A percentile compares a stretch with the other conserved stretches of the same genome.
phyloP scores from a whole-genome alignment of 257 asterid species.

The Gentiana macrophylla region DNA sequence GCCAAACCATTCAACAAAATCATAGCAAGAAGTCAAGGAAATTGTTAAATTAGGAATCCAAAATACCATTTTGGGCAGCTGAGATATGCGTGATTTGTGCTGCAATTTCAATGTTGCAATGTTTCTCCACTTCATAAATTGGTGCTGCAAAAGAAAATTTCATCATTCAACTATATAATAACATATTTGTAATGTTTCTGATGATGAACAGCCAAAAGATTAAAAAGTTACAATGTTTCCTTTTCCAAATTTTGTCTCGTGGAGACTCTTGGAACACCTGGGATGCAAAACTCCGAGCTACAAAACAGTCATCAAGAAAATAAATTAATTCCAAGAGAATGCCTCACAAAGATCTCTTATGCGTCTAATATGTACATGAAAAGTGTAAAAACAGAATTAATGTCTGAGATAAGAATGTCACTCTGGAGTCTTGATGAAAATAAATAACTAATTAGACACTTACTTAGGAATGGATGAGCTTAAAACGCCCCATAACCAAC shows the following conservation, averaged over 20 bases:
- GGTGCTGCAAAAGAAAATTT: slow-evolving; percentile 58
- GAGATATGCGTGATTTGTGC: slow-evolving; percentile 80
- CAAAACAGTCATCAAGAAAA: slow-evolving; percentile 16
- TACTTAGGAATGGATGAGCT: neutral
- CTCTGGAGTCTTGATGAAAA: neutral
- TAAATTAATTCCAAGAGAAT: slow-evolving; percentile 9
- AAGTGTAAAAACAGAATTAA: neutral
- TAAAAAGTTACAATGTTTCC: slow-evolving; percentile 56
- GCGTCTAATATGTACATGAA: neutral
- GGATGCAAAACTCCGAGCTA: slow-evolving; percentile 98
- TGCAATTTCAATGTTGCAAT: slow-evolving; percentile 87
- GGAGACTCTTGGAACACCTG: slow-evolving; percentile 98
- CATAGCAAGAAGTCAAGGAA: neutral
- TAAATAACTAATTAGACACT: neutral
- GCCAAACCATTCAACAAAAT: neutral
- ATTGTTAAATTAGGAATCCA: slow-evolving; percentile 9
- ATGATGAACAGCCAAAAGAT: slow-evolving; percentile 6
- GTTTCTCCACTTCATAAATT: slow-evolving; percentile 91
- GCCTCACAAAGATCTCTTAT: slow-evolving; percentile 5
- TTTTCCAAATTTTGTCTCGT: slow-evolving; percentile 83
- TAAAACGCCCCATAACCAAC: no score
- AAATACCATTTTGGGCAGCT: slow-evolving; percentile 56
- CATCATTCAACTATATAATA: slow-evolving; percentile 16
- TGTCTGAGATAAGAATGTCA: no score
- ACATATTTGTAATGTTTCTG: slow-evolving; percentile 12